A percentile compares a stretch with the other conserved stretches of the same genome.
Conservation (phyloP, 139 green algal genomes). For the Pleodorina starrii region DNA sequence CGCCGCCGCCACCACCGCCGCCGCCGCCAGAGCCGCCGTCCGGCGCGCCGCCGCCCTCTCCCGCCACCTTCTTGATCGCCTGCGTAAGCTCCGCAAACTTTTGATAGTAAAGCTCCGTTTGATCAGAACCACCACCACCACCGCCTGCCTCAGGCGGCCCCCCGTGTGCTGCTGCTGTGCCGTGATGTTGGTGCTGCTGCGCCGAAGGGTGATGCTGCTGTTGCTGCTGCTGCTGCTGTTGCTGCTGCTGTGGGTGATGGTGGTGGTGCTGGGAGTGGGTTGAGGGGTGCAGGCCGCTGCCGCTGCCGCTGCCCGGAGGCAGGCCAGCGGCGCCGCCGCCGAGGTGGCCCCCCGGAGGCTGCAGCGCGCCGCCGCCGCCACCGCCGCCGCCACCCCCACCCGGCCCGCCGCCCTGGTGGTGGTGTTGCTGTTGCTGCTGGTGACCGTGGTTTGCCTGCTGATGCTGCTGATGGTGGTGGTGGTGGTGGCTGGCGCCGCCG, state of each 20-base stretch:
- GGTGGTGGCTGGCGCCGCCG: conserved; percentile 1
- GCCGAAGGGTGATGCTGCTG: neutral
- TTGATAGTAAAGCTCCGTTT: conserved; percentile 18
- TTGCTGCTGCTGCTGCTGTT: neutral
- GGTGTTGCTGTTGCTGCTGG: neutral
- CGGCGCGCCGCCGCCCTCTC: neutral
- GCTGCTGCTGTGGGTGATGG: neutral
- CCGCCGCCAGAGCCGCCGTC: neutral
- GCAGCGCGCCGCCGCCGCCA: neutral
- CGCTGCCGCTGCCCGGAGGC: neutral
- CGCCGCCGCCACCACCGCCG: neutral
- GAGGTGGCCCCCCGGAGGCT: neutral
- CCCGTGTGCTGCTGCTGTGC: neutral
- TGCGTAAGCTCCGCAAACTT: conserved; percentile 33
- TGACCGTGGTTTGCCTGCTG: neutral
- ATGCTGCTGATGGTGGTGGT: neutral
- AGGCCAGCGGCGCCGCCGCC: neutral
- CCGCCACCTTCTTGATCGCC: neutral
- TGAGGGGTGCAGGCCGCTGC: too few species aligned
- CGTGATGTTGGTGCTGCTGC: neutral
- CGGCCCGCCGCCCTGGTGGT: neutral
- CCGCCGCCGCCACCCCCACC: neutral
- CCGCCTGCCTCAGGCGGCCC: neutral
- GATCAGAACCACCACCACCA: neutral
- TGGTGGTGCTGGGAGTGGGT: neutral